Conservation (phyloP, 2,329 filamentous ascomycete species). For the Phoma sp. region DNA sequence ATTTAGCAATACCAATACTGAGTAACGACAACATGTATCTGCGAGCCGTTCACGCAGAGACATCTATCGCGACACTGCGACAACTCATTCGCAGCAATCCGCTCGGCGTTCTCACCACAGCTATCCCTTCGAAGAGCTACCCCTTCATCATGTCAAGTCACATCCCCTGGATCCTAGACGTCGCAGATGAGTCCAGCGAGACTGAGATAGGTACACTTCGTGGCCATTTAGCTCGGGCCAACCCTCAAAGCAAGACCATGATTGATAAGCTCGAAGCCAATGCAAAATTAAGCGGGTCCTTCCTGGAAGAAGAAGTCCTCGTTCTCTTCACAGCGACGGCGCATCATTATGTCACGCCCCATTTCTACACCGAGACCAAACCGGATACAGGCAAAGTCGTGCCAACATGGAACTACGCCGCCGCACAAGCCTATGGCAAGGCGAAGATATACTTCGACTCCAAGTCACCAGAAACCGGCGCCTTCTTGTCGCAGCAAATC, state of each 20-base stretch:
- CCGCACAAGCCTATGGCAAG: slow-evolving; percentile 69
- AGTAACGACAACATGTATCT: slow-evolving; percentile 68
- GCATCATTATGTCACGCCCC: slow-evolving; percentile 71
- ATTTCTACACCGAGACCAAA: slow-evolving; percentile 71
- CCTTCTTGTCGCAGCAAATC: slow-evolving; percentile 62
- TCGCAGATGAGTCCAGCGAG: slow-evolving; percentile 50
- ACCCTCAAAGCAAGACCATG: slow-evolving; percentile 70
- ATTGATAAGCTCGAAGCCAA: slow-evolving; percentile 58
- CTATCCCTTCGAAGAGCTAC: slow-evolving; percentile 50
- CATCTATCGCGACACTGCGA: slow-evolving; percentile 58
- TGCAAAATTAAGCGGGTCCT: slow-evolving; percentile 6
- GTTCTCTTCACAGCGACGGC: slow-evolving; percentile 66
- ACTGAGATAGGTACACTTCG: slow-evolving; percentile 60
- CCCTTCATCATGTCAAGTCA: slow-evolving; percentile 36
- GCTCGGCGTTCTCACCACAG: slow-evolving; percentile 69
- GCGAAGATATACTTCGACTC: slow-evolving; percentile 64
- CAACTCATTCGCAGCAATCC: slow-evolving; percentile 65
- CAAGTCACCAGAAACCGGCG: slow-evolving; percentile 53
- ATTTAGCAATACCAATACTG: too few species aligned
- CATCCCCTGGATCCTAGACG: slow-evolving; percentile 34
- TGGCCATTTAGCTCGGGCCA: slow-evolving; percentile 68
- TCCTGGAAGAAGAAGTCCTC: slow-evolving; percentile 62
- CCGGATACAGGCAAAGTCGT: slow-evolving; percentile 70
- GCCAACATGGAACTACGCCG: slow-evolving; percentile 75
- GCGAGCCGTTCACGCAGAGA: slow-evolving; percentile 53